These are phyloP conservation scores for Pyricularia pennisetigena DNA, from an alignment of 2,329 filamentous ascomycete species.

Conservation along the genomic window DNA sequence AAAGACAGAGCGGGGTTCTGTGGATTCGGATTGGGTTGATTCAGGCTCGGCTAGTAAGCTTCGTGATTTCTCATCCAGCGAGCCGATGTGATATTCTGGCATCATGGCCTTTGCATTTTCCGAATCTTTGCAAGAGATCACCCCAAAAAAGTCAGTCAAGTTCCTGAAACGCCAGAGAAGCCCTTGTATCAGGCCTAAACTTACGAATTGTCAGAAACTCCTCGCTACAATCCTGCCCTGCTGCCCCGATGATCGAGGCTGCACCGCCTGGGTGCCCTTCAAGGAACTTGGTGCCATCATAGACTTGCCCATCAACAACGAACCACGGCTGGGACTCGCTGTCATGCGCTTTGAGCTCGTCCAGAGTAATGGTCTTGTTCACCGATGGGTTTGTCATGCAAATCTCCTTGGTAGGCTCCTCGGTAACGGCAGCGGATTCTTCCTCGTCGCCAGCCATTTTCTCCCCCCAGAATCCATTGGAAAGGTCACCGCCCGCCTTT, in stretches of 20 bases:
- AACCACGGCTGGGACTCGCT: constrained; percentile 69
- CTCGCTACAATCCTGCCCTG: constrained; percentile 74
- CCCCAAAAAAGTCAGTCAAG: constrained; percentile 10
- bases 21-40: background rate
- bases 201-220: constrained; percentile 88
- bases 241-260: constrained; percentile 71
- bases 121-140: constrained; percentile 48
- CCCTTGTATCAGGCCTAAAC: constrained; percentile 20
- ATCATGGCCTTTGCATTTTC: constrained; percentile 92
- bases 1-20: constrained; percentile 40
- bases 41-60: constrained; percentile 38
- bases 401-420: constrained; percentile 53
- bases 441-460: constrained; percentile 42
- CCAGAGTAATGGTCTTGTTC: constrained; percentile 50
- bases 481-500: constrained; percentile 67
- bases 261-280: constrained; percentile 80
- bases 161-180: background rate
- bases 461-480: constrained; percentile 81
- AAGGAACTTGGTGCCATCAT: constrained; percentile 74
- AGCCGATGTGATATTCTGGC: constrained; percentile 74
- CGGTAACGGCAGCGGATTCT: constrained; percentile 26
- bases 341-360: constrained; percentile 62
- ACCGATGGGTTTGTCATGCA: constrained; percentile 55
- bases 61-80: constrained; percentile 52
- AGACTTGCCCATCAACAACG: constrained; percentile 78